phyloP scores from a whole-genome alignment of 495 filamentous ascomycete species.

The Clohesyomyces aquaticus region DNA sequence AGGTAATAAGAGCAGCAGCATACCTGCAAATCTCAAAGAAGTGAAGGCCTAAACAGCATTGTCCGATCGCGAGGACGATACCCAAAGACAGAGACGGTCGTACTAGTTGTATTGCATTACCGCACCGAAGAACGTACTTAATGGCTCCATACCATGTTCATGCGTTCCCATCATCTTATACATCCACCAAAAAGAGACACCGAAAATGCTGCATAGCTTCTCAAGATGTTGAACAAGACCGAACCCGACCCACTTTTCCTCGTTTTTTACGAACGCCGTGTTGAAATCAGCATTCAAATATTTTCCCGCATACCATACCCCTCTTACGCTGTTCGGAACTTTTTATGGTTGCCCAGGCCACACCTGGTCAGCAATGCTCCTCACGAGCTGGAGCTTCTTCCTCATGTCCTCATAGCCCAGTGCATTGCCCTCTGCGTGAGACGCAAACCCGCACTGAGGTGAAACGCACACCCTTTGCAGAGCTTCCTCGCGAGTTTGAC shows the following conservation, averaged over 20 bases:
- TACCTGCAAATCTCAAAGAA: no score
- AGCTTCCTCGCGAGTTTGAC: conserved; percentile 50
- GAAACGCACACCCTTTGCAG: conserved; percentile 65
- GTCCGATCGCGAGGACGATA: no score
- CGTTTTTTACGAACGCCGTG: conserved; percentile 24
- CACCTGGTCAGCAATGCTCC: conserved; percentile 55
- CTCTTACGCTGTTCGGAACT: neutral
- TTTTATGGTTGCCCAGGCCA: conserved; percentile 51
- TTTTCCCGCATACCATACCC: neutral
- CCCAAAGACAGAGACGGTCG: no score
- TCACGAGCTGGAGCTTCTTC: conserved; percentile 56
- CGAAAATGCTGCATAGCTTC: neutral
- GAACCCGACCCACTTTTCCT: neutral
- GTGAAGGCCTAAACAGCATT: no score
- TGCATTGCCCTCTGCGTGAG: conserved; percentile 65
- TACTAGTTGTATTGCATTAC: no score
- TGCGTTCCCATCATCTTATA: no score
- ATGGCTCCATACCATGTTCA: no score
- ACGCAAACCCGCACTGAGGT: conserved; percentile 72
- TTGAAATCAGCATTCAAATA: conserved; percentile 27
- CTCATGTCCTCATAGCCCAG: conserved; percentile 63
- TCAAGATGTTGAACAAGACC: conserved; percentile 15
- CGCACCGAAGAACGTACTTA: no score
- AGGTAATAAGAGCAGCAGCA: no score
- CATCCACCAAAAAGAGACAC: neutral